These are phyloP conservation scores for Saprolegnia parasitica DNA, from an alignment of 352 stramenopile genomes.

Conservation along the genomic window DNA sequence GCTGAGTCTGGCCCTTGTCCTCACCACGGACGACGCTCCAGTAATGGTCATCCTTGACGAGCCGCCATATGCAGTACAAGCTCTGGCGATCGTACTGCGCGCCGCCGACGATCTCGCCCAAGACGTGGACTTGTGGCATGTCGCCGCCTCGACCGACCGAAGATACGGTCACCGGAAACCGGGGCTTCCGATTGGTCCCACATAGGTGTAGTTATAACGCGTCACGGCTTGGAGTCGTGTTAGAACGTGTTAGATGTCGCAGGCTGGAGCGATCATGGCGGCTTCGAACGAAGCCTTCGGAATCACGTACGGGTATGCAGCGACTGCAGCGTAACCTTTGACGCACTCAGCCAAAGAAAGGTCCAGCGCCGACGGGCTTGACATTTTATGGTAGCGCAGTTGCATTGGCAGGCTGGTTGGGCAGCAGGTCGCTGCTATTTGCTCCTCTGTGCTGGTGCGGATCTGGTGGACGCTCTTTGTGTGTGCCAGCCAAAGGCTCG, in stretches of 20 bases:
- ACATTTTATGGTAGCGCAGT: no score
- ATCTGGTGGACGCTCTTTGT: no score
- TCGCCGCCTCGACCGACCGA: no score
- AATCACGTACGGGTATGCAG: not conserved
- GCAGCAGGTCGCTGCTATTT: no score
- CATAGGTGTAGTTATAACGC: not conserved
- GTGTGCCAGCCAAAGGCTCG: no score
- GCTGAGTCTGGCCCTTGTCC: not conserved
- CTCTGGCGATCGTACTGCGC: not conserved
- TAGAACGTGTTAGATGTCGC: not conserved
- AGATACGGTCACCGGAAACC: no score
- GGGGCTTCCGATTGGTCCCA: no score
- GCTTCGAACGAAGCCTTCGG: not conserved
- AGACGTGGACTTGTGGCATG: not conserved
- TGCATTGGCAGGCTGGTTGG: no score
- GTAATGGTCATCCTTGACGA: not conserved
- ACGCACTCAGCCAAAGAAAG: no score
- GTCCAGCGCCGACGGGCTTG: no score
- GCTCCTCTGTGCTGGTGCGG: no score
- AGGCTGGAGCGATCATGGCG: not conserved
- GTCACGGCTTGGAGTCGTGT: not conserved
- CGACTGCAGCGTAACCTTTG: no score
- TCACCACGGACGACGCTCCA: not conserved
- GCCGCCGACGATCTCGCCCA: not conserved
- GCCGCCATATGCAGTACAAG: not conserved